Evolutionary conservation across 805 yeast genomes (phyloP), one percentile per base, ranked within the genome.

Genomic region (Dipodascus geniculatus): DNA sequence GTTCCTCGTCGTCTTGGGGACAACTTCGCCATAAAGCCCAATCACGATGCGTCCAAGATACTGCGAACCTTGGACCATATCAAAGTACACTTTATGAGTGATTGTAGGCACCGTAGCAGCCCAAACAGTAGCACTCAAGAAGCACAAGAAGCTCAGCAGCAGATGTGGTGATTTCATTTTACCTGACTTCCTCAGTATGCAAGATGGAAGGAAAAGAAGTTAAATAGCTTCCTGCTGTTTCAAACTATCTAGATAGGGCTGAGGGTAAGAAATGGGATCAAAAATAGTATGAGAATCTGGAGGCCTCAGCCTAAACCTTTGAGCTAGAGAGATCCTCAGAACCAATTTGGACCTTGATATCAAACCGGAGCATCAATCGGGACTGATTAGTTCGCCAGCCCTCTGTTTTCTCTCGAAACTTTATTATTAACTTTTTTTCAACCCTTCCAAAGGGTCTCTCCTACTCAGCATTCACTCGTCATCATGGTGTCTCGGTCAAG

Each of bases 1-100:
- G 51, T 42, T 53, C 42, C 49, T 24, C 33, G 60, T 28, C 31
- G 64, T 64, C 54, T 54, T 55, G 3, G 67, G 67, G 8, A 66
- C 66, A 50, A 63, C 66, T 3, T 56, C 49, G 17, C 51, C 53
- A 54, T 64, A 64, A 11, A 64, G 56, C 55, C 63, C 67, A 47
- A 64, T 44, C 16, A 83, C 85, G 58, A 91, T 76, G 66, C 95
- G 79, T 49, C 98, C 98, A 48, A 90, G 71, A 2, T 73, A 63
- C 68, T 82, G 72, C 53, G 80, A 93, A 56, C 88, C 97, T 67
- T 87, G 91, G 60, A 80, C 75, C 58, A 90, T 74, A 67, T 91
- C 96, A 63, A 90, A 89, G 72, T 75, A 91, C 35, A 91, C 96
- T 70, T 81, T 82, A 66, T 81, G 78, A 56, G 96, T 87, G 67